Evolutionary conservation across 2,329 filamentous ascomycete species (phyloP).

Genomic region (Diplodia sapinea): DNA sequence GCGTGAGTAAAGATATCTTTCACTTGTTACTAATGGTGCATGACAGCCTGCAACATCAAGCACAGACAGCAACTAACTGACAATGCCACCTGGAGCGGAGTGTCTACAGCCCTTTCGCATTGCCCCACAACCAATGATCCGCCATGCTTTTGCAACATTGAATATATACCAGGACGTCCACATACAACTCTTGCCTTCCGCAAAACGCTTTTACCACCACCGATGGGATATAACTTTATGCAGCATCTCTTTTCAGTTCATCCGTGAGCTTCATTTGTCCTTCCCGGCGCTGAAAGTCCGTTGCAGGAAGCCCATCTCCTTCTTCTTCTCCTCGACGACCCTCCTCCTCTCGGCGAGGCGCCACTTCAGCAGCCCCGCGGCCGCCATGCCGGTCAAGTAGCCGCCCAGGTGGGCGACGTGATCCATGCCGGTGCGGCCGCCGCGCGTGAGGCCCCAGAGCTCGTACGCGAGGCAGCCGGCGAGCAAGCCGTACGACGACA

Average conservation of each 20-base stretch:
- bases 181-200: not conserved
- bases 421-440: conserved; percentile 37
- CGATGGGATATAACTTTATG: not conserved
- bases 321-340: conserved; percentile 30
- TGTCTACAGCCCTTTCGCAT: not conserved
- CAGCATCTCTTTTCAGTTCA: not conserved
- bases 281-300: not conserved
- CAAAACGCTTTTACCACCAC: not conserved
- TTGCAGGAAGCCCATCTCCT: conserved; percentile 27
- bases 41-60: not conserved
- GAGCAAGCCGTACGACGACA: conserved; percentile 43
- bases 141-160: not conserved
- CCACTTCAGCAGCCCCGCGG: conserved; percentile 40
- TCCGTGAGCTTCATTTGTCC: not conserved
- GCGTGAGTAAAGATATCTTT: not conserved
- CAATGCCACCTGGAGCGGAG: conserved; percentile 1
- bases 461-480: conserved; percentile 40
- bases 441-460: conserved; percentile 35
- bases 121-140: not conserved
- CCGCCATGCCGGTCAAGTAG: conserved; percentile 38
- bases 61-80: not conserved
- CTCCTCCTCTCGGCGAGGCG: conserved; percentile 33
- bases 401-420: conserved; percentile 48
- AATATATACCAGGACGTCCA: not conserved
- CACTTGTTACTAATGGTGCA: not conserved